A percentile compares a stretch with the other conserved stretches of the same genome.
Conservation (phyloP, 768 basidiomycete species). For the Exsudoporus frostii region DNA sequence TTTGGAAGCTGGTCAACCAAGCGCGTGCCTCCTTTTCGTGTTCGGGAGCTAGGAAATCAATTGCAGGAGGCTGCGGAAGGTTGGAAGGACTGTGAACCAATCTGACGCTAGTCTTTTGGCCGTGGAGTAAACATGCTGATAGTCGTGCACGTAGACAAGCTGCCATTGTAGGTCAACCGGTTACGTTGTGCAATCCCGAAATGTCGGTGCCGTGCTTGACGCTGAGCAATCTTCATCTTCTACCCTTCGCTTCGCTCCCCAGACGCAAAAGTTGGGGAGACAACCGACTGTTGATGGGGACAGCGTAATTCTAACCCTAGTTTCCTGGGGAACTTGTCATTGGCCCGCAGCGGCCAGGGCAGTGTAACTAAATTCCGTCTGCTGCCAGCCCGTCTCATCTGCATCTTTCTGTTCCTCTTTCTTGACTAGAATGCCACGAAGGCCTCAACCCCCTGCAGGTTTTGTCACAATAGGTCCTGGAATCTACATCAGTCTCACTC, state of each 20-base stretch:
- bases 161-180: neutral
- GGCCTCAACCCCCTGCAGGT: conserved; percentile 13
- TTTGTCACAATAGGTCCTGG: conserved; percentile 17
- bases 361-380: neutral
- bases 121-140: neutral
- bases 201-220: neutral
- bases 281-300: neutral
- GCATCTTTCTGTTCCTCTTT: too few species aligned
- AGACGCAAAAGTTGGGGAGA: neutral
- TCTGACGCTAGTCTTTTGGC: conserved; percentile 1
- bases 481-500: conserved; percentile 12
- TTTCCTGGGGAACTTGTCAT: neutral
- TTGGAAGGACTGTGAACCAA: conserved; percentile 29
- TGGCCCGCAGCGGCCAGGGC: neutral
- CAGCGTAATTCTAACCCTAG: too few species aligned
- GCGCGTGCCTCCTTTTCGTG: conserved; percentile 47
- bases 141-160: neutral
- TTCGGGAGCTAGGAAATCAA: conserved; percentile 34
- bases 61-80: conserved; percentile 44
- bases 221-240: neutral
- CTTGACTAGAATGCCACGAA: conserved; percentile 6
- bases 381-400: neutral
- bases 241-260: neutral
- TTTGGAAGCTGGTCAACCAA: conserved; percentile 58
- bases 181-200: neutral